A percentile compares a stretch with the other conserved stretches of the same genome.
Evolutionary conservation across 139 green algal genomes (phyloP).

Genomic region (Chlamydomonas applanata): DNA sequence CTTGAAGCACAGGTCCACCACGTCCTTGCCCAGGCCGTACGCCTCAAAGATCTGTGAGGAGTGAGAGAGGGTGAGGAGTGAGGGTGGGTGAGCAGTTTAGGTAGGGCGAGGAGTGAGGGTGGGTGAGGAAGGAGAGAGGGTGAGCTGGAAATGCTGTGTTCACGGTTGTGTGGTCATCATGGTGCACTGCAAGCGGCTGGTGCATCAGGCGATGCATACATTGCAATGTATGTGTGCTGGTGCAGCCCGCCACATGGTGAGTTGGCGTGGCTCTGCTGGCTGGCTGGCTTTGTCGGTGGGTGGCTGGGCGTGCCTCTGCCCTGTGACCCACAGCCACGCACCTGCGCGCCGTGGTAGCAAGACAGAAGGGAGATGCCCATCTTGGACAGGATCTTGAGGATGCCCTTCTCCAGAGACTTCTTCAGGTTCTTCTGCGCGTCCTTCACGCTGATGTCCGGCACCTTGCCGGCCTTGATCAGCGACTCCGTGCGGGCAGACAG

Average conservation of each 20-base stretch:
- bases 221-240: no score
- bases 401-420: slow-evolving; percentile 91
- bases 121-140: no score
- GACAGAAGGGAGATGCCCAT: slow-evolving; percentile 98
- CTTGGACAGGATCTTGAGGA: slow-evolving; percentile 99
- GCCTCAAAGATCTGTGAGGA: slow-evolving; percentile 96
- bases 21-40: slow-evolving; percentile 93
- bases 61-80: slow-evolving; percentile 73
- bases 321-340: slow-evolving; percentile 39
- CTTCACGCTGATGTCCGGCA: slow-evolving; percentile 73
- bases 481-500: slow-evolving; percentile 69
- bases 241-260: no score
- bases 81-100: no score
- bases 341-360: slow-evolving; percentile 85
- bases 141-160: no score
- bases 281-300: no score
- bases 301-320: no score
- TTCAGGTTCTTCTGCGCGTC: slow-evolving; percentile 92
- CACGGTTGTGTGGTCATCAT: no score
- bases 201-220: no score
- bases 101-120: no score
- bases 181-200: no score
- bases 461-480: slow-evolving; percentile 91
- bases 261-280: no score
- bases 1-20: slow-evolving; percentile 81